Base-by-base conservation (phyloP, 2,329 filamentous ascomycete species). In the Botrytis pseudocinerea region DNA sequence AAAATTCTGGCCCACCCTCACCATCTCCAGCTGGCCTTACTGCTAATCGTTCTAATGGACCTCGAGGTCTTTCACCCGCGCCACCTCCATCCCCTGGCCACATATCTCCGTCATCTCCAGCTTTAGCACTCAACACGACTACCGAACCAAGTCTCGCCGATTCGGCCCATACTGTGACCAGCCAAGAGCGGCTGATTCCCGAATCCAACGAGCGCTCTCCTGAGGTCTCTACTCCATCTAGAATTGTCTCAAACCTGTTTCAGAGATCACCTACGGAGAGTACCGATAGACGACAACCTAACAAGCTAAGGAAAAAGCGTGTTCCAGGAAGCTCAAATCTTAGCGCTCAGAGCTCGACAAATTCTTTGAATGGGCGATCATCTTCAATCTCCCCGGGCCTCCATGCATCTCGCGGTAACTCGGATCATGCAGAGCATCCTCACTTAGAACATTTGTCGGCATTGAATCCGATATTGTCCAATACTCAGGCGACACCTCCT, bases 291-390 rank as follows among this genome's bases (percentile, higher is more conserved):
- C 89, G 93, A 63, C 92, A 91, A 80, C 93, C 94, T 0, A 98
- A 97, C 79, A 97, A 98, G 82, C 85, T 99, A 69, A 92, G 92
- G 82, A 98, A 98, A 85, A 97, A 91, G 75, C 80, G 84, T n/a
- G 85, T 92, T 72, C 91, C 93, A 0, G 91, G 90, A 60, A 93
- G 93, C 79, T 83, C 92, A 35, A 95, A 94, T 77, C 91, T 91
- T 32, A 98, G 95, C 80, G 95, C 95, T 0, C 94, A 97, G 76
- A 98, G 95, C 80, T 98, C 96, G 25, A 92, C 89, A 10, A 89
- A 92, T 25, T 98, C 95, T 12, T 84, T 97, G n/a, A 83, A 83
- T 46, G 86, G 81, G 14, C 80, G 79, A 65, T 69, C 69, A 48
- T 75, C 78, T 63, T 69, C 78, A 22, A 80, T 73, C 14, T 78